Evolutionary conservation across 371 early-diverging fungal species (phyloP).

Genomic region (Haplosporangium sp.): DNA sequence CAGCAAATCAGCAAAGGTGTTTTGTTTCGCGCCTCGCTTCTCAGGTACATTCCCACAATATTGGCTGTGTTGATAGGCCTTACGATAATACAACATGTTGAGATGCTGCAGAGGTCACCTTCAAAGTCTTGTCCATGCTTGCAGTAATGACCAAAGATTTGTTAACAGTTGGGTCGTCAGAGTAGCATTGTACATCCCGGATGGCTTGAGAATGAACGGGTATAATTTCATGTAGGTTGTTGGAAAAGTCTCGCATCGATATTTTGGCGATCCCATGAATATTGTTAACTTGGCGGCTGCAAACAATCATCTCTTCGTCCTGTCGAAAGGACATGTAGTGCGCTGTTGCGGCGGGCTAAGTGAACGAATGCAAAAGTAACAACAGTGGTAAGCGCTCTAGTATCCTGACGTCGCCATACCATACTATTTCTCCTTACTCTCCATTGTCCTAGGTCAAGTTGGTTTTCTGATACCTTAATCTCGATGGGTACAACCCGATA

Average conservation of each 20-base stretch:
- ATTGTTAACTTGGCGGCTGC: constrained; percentile 16
- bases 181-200: constrained; percentile 44
- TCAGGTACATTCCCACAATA: neutral
- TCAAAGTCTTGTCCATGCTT: constrained; percentile 46
- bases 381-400: too few species aligned
- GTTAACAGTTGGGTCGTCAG: constrained; percentile 8
- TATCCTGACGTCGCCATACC: too few species aligned
- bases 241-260: constrained; percentile 38
- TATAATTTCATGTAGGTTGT: constrained; percentile 14
- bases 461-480: too few species aligned
- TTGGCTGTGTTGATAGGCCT: neutral
- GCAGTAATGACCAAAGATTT: constrained; percentile 35
- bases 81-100: constrained; percentile 26
- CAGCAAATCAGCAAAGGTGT: neutral
- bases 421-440: too few species aligned
- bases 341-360: constrained; percentile 1
- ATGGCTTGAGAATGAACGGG: constrained; percentile 34
- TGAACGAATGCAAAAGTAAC: too few species aligned
- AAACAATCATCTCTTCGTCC: constrained; percentile 44
- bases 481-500: too few species aligned
- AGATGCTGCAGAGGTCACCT: constrained; percentile 23
- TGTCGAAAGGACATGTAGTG: constrained; percentile 30
- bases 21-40: neutral
- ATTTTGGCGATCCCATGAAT: constrained; percentile 31
- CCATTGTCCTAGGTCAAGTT: too few species aligned